Evolutionary conservation across 2,329 filamentous ascomycete species (phyloP), one percentile per base, ranked within the genome.

Genomic region (Drechmeria coniospora): DNA sequence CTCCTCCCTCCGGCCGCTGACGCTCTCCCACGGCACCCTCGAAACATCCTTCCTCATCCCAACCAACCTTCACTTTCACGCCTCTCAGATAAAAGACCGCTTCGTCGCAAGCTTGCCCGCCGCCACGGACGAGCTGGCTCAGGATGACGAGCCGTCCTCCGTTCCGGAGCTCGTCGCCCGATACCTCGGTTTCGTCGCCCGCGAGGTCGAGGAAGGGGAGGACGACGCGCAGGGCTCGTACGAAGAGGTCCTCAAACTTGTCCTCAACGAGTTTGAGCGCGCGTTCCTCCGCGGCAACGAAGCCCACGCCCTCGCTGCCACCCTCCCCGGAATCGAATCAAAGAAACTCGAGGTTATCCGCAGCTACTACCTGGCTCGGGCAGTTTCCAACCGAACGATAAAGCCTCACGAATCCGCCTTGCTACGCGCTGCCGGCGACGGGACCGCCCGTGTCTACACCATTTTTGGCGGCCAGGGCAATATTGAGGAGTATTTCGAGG

Each of bases 401-500:
- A 86, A 84, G 58, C 72, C 82, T 16, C 87, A 98, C 52, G 81
- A 93, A 50, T 95, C 92, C 22, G 92, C 90, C 20, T 68, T 98
- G 25, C 72, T 94, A 48, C 73, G 90, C 41, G 87, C 90, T 27
- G 83, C 83, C 8, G 75, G 79, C 25, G 86, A 94, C 36, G 77
- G 73, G 36, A 74, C 76, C 31, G 86, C 86, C 30, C 77, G 73
- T 43, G 71, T 98, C 34, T 98, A 93, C 61, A 86, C 77, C 39
- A 84, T 98, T 36, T 93, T 95, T 41, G 90, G 90, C 34, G 90
- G 90, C 6, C 90, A 98, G 54, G 90, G 90, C 43, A 98, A 98
- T 56, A 95, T 98, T 38, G 87, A 98, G 57, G 92, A 98, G 59
- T 98, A 98, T 59, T 98, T 98, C 46, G 87, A 98, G 42, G 90